Conservation (phyloP, 345 rosid species). For the Fremontodendron californicum region DNA sequence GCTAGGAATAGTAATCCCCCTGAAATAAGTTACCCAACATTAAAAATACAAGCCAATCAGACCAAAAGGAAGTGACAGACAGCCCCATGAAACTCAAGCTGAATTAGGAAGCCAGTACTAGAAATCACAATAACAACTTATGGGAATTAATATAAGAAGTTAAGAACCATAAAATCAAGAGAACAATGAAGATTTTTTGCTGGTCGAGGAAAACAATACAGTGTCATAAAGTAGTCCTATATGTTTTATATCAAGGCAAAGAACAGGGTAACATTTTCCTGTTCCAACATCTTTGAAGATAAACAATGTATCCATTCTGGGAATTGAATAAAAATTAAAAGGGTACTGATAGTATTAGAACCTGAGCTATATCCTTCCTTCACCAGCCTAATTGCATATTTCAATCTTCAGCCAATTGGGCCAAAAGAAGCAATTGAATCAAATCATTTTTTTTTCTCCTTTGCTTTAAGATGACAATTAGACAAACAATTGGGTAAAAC, state of each 20-base stretch:
- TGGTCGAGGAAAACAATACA: not conserved
- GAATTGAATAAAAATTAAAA: not conserved
- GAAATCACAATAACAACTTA: not conserved
- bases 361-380: not conserved
- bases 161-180: not conserved
- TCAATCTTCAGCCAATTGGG: too few species aligned
- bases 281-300: not conserved
- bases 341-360: not conserved
- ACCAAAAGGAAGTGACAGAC: not conserved
- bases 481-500: not conserved
- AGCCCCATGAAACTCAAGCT: not conserved
- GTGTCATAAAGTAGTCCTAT: not conserved
- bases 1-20: conserved; percentile 72
- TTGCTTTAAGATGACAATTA: not conserved
- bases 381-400: not conserved
- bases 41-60: conserved; percentile 12
- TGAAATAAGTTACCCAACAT: conserved; percentile 32
- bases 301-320: not conserved
- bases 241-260: not conserved
- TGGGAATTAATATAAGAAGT: not conserved
- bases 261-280: not conserved
- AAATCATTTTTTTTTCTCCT: too few species aligned
- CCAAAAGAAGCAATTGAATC: not conserved
- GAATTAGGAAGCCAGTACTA: conserved; percentile 1
- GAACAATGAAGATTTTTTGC: not conserved